A percentile compares a stretch with the other conserved stretches of the same genome.
Evolutionary conservation across 768 basidiomycete species (phyloP).

Genomic region (Phaeotremella fagi): DNA sequence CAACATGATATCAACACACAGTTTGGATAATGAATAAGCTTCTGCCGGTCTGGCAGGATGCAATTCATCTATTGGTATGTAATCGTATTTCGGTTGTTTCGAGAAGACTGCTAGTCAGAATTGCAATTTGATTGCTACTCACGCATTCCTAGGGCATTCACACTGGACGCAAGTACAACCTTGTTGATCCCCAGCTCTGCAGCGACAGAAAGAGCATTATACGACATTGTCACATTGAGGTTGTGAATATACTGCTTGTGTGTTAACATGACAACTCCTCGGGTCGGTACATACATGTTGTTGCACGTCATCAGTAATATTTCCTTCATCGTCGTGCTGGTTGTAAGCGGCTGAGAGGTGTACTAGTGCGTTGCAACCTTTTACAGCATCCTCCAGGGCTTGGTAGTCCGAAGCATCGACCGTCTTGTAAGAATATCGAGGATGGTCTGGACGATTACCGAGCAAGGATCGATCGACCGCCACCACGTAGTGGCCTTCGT

Average conservation of each 20-base stretch:
- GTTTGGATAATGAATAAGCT: slow-evolving; percentile 31
- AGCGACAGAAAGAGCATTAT: slow-evolving; percentile 37
- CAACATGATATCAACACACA: slow-evolving; percentile 25
- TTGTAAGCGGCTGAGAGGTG: slow-evolving; percentile 33
- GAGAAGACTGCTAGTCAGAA: slow-evolving; percentile 22
- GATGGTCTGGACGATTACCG: background rate
- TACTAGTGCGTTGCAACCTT: slow-evolving; percentile 32
- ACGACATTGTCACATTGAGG: slow-evolving; percentile 33
- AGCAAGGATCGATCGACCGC: slow-evolving; percentile 21
- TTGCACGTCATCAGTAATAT: background rate
- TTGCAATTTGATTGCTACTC: slow-evolving; percentile 12
- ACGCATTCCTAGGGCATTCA: slow-evolving; percentile 41
- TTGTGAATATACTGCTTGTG: slow-evolving; percentile 37
- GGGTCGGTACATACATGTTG: background rate
- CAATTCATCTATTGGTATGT: slow-evolving; percentile 39
- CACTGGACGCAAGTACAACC: slow-evolving; percentile 38
- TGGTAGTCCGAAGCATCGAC: slow-evolving; percentile 24
- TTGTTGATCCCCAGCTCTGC: slow-evolving; percentile 32
- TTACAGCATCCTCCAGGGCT: slow-evolving; percentile 12
- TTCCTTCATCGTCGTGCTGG: slow-evolving; percentile 8
- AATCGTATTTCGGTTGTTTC: slow-evolving; percentile 29
- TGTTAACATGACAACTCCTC: background rate
- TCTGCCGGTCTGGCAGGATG: slow-evolving; percentile 33
- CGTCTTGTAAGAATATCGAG: background rate
- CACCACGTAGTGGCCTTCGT: slow-evolving; percentile 29